Evolutionary conservation across 208 protist species (phyloP).

Genomic region (Strigomonas culicis): DNA sequence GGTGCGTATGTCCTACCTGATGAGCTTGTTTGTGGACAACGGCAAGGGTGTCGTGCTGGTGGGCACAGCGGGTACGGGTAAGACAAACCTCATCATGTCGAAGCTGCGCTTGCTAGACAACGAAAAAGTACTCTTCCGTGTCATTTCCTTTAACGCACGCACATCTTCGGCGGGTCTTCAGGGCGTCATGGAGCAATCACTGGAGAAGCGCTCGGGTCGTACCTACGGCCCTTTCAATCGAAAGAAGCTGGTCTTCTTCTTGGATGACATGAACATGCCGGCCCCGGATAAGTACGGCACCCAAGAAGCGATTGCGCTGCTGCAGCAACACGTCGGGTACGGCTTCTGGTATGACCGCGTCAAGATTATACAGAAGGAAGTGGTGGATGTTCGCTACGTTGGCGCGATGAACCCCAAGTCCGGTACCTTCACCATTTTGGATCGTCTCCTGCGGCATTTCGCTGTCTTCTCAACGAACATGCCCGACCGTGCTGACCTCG

Average conservation of each 20-base stretch:
- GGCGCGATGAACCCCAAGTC: conserved; percentile 98
- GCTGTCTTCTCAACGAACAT: conserved; percentile 95
- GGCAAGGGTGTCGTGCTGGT: conserved; percentile 96
- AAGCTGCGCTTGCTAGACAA: conserved; percentile 91
- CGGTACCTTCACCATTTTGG: conserved; percentile 97
- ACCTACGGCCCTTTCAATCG: conserved; percentile 95
- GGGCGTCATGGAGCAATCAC: conserved; percentile 94
- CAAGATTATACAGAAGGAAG: conserved; percentile 94
- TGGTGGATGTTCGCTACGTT: conserved; percentile 95
- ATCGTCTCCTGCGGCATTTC: conserved; percentile 96
- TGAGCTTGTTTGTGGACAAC: conserved; percentile 93
- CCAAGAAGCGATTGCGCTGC: conserved; percentile 95
- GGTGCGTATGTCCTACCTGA: conserved; percentile 93
- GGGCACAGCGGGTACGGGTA: conserved; percentile 96
- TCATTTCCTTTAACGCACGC: conserved; percentile 96
- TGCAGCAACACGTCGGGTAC: conserved; percentile 98
- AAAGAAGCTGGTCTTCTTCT: conserved; percentile 97
- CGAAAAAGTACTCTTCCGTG: conserved; percentile 91
- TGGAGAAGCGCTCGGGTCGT: conserved; percentile 97
- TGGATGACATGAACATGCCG: conserved; percentile 99
- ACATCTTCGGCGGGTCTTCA: conserved; percentile 93
- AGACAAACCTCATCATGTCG: conserved; percentile 97
- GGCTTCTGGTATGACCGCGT: conserved; percentile 97
- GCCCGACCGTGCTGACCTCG: conserved; percentile 87
- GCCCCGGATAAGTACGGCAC: conserved; percentile 98